Evolutionary conservation across 192 early-diverging fungal species (phyloP).

Genomic region (Backusella psychrophila): DNA sequence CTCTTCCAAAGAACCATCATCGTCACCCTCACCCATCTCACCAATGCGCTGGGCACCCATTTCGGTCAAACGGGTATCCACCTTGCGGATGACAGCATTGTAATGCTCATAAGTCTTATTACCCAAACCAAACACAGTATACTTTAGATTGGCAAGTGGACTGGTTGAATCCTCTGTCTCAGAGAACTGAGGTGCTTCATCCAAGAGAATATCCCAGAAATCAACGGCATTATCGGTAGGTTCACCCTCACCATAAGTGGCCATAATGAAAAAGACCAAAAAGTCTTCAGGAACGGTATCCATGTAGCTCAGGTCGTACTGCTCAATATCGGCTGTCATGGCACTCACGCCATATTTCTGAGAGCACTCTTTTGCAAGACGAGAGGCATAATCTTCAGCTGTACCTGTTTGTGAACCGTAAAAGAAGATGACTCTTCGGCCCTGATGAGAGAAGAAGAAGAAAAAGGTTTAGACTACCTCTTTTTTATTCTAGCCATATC

Average conservation of each 20-base stretch:
- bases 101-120: constrained; percentile 91
- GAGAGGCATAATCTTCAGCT: constrained; percentile 95
- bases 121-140: constrained; percentile 82
- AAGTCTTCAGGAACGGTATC: constrained; percentile 63
- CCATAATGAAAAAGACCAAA: constrained; percentile 89
- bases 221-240: constrained; percentile 97
- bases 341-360: constrained; percentile 69
- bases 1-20: constrained; percentile 94
- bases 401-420: constrained; percentile 99
- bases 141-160: constrained; percentile 52
- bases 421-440: constrained; percentile 81
- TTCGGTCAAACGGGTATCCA: constrained; percentile 64
- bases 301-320: constrained; percentile 88
- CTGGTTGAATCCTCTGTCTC: constrained; percentile 60
- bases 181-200: constrained; percentile 67
- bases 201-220: constrained; percentile 87
- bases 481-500: background rate
- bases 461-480: background rate
- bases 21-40: constrained; percentile 92
- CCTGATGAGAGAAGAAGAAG: constrained; percentile 38
- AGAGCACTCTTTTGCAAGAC: constrained; percentile 82
- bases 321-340: constrained; percentile 85
- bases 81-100: constrained; percentile 75
- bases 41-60: constrained; percentile 78
- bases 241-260: constrained; percentile 97